Evolutionary conservation across 305 asterid genomes (phyloP).

Genomic region (Plantago coronopus): DNA sequence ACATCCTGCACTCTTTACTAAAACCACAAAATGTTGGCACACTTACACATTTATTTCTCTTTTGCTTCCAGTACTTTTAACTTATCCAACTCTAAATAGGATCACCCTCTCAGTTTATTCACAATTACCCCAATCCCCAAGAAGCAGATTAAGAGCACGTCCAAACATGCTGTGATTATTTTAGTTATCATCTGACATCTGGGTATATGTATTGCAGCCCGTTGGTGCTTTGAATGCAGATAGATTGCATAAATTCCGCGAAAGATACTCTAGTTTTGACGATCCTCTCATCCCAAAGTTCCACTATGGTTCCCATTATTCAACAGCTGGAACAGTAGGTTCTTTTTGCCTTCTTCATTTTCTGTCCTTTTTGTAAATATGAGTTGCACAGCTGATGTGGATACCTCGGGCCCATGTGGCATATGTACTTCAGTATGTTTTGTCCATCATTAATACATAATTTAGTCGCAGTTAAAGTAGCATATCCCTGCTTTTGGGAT

Average conservation of each 20-base stretch:
- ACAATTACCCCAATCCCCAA: no score
- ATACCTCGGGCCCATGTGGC: constrained; percentile 7
- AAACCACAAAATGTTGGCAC: no score
- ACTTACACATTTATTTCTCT: no score
- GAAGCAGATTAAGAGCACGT: not conserved
- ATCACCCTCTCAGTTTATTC: no score
- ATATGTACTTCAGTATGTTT: constrained; percentile 15
- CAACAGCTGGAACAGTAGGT: constrained; percentile 97
- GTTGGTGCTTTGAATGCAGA: constrained; percentile 88
- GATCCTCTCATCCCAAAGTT: constrained; percentile 95
- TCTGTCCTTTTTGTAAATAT: not conserved
- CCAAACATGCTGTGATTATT: not conserved
- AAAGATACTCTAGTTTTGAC: constrained; percentile 90
- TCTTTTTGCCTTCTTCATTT: constrained; percentile 21
- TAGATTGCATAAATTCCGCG: constrained; percentile 77
- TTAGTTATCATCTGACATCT: constrained; percentile 27
- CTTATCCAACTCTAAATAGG: no score
- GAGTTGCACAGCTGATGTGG: no score
- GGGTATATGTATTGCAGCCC: constrained; percentile 56
- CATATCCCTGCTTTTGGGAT: no score
- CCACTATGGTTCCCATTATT: constrained; percentile 97
- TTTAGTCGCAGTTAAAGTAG: not conserved
- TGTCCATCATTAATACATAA: not conserved
- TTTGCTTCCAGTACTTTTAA: no score
- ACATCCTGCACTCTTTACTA: no score